phyloP scores from a whole-genome alignment of 1,284 basidiomycete genomes.

The Cryptococcus sp. region DNA sequence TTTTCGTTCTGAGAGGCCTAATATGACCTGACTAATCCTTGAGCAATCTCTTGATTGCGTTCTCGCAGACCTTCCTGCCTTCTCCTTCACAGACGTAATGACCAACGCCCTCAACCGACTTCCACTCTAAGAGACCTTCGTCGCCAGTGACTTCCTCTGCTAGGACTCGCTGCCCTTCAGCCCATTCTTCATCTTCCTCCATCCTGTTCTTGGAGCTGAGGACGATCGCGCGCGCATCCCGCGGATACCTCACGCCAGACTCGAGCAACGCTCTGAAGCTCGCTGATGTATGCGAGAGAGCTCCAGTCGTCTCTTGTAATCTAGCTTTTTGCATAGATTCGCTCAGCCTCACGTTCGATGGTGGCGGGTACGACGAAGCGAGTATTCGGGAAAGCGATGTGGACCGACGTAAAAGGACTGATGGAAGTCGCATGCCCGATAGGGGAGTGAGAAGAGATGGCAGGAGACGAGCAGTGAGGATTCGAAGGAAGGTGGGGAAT shows the following conservation, averaged over 20 bases:
- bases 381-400: slow-evolving; percentile 39
- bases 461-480: slow-evolving; percentile 32
- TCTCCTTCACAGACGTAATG: slow-evolving; percentile 38
- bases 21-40: no score
- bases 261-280: slow-evolving; percentile 37
- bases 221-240: slow-evolving; percentile 35
- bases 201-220: slow-evolving; percentile 32
- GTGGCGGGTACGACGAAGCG: slow-evolving; percentile 36
- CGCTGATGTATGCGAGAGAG: slow-evolving; percentile 38
- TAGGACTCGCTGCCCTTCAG: slow-evolving; percentile 41
- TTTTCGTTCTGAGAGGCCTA: no score
- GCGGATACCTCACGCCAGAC: slow-evolving; percentile 34
- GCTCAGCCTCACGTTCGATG: slow-evolving; percentile 32
- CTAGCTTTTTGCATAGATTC: slow-evolving; percentile 40
- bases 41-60: slow-evolving; percentile 24
- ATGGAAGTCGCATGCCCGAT: slow-evolving; percentile 36
- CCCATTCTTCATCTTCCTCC: slow-evolving; percentile 37
- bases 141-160: slow-evolving; percentile 44
- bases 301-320: slow-evolving; percentile 42
- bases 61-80: slow-evolving; percentile 25
- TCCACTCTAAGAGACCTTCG: slow-evolving; percentile 40
- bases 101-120: slow-evolving; percentile 32
- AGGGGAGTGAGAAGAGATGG: slow-evolving; percentile 41
- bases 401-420: slow-evolving; percentile 37
- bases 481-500: slow-evolving; percentile 31